phyloP scores from a whole-genome alignment of 2,329 filamentous ascomycete species.

The Penicillium olsonii region DNA sequence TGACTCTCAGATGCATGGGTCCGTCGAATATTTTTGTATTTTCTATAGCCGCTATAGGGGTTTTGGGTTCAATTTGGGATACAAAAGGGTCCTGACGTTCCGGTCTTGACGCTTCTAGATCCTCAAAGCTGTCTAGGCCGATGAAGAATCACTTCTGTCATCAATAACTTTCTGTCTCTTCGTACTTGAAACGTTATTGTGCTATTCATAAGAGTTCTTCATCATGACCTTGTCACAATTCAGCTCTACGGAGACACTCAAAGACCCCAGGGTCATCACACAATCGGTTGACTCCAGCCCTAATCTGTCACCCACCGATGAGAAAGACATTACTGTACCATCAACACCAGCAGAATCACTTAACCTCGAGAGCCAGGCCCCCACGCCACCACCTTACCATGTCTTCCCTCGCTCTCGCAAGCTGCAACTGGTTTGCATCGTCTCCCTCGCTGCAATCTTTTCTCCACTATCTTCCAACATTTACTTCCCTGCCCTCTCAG shows the following conservation, averaged over 20 bases:
- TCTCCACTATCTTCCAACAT: constrained; percentile 49
- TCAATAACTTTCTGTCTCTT: constrained; percentile 3
- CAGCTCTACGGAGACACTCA: constrained; percentile 14
- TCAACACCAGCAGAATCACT: constrained; percentile 14
- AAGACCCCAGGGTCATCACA: constrained; percentile 9
- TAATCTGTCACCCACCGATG: constrained; percentile 12
- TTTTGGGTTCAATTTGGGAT: constrained; percentile 7
- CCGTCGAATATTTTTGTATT: constrained; percentile 15
- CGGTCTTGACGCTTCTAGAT: neutral
- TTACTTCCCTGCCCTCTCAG: constrained; percentile 47
- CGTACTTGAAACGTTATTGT: constrained; percentile 2
- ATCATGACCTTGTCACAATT: constrained; percentile 12
- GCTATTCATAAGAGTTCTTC: constrained; percentile 1
- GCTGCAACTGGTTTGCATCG: constrained; percentile 42
- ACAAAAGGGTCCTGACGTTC: constrained; percentile 18
- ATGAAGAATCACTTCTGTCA: neutral
- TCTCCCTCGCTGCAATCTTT: constrained; percentile 44
- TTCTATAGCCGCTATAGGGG: constrained; percentile 17
- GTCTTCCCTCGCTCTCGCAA: constrained; percentile 39
- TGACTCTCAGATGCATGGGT: constrained; percentile 15
- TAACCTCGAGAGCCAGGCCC: constrained; percentile 20
- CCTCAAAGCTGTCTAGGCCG: neutral
- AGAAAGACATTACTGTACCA: constrained; percentile 15
- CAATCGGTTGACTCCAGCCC: constrained; percentile 16
- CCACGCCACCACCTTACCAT: constrained; percentile 27